Evolutionary conservation across 768 basidiomycete genomes (phyloP).

Genomic region (Lactifluus piperatus): DNA sequence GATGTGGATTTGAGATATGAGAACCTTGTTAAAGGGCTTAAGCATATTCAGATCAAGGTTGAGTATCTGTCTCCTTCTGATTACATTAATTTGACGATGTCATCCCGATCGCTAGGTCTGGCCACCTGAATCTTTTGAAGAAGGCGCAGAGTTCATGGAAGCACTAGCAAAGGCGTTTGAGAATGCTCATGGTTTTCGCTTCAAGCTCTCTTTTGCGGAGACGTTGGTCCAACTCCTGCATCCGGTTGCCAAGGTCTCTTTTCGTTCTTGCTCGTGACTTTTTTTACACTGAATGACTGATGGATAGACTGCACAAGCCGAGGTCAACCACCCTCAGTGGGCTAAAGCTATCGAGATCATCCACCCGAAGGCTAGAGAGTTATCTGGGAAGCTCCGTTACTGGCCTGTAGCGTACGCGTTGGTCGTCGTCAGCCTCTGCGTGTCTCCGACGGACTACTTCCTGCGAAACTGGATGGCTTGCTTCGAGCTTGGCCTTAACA

Average conservation of each 20-base stretch:
- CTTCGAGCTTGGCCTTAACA: constrained; percentile 63
- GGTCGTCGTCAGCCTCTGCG: constrained; percentile 74
- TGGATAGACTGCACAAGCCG: constrained; percentile 79
- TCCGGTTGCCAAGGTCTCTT: constrained; percentile 73
- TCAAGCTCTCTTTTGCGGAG: constrained; percentile 84
- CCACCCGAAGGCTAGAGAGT: constrained; percentile 71
- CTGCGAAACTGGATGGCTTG: constrained; percentile 70
- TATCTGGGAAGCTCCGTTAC: constrained; percentile 84
- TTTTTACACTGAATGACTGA: not conserved
- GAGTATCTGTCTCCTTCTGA: not conserved
- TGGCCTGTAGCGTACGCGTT: constrained; percentile 84
- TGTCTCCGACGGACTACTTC: constrained; percentile 80
- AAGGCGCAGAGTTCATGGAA: constrained; percentile 86
- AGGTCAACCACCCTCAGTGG: constrained; percentile 94
- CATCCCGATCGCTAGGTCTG: constrained; percentile 53
- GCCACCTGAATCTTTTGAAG: constrained; percentile 89
- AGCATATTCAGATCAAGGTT: constrained; percentile 77
- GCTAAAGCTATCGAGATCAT: constrained; percentile 84
- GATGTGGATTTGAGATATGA: constrained; percentile 79
- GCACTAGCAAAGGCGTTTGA: constrained; percentile 75
- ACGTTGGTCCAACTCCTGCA: constrained; percentile 69
- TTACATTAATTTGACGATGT: not conserved
- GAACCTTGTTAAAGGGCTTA: constrained; percentile 73
- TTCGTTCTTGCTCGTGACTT: not conserved
- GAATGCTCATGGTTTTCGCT: constrained; percentile 70